Evolutionary conservation across 306 rosid species (phyloP).

Genomic region (Luffa aegyptiaca): DNA sequence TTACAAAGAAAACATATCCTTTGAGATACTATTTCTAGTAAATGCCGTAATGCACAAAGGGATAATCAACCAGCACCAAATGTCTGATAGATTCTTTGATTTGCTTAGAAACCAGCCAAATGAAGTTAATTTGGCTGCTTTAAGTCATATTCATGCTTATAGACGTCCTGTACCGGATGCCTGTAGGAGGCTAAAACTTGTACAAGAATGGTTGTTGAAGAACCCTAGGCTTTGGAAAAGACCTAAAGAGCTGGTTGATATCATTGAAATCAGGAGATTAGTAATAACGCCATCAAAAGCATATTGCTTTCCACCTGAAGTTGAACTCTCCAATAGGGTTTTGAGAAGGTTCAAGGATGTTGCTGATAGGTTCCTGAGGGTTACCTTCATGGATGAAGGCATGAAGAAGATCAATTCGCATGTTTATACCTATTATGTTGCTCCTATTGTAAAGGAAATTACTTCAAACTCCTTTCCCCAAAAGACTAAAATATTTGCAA

Average conservation of each 20-base stretch:
- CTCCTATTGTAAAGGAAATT: constrained; percentile 66
- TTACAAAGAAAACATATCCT: constrained; percentile 28
- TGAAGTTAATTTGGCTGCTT: constrained; percentile 68
- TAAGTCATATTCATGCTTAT: constrained; percentile 56
- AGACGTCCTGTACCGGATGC: constrained; percentile 60
- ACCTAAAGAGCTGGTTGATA: constrained; percentile 40
- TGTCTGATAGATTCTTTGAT: constrained; percentile 41
- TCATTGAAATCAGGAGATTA: constrained; percentile 65
- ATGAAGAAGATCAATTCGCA: constrained; percentile 51
- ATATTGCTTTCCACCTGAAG: constrained; percentile 69
- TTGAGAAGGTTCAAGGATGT: constrained; percentile 54
- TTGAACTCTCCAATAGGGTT: constrained; percentile 77
- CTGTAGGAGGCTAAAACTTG: constrained; percentile 35
- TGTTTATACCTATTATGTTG: constrained; percentile 50
- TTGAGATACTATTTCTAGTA: constrained; percentile 58
- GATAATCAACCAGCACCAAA: constrained; percentile 49
- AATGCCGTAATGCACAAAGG: constrained; percentile 69
- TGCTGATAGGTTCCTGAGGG: constrained; percentile 70
- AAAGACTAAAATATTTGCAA: constrained; percentile 41
- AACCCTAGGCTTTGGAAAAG: constrained; percentile 54
- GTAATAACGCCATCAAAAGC: constrained; percentile 83
- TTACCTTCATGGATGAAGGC: constrained; percentile 90
- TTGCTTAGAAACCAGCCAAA: constrained; percentile 43
- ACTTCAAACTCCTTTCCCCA: constrained; percentile 44
- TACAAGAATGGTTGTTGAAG: constrained; percentile 61